A percentile compares a stretch with the other conserved stretches of the same genome.
Evolutionary conservation across 208 protist species (phyloP).

Genomic region (Acanthamoeba divionensis): DNA sequence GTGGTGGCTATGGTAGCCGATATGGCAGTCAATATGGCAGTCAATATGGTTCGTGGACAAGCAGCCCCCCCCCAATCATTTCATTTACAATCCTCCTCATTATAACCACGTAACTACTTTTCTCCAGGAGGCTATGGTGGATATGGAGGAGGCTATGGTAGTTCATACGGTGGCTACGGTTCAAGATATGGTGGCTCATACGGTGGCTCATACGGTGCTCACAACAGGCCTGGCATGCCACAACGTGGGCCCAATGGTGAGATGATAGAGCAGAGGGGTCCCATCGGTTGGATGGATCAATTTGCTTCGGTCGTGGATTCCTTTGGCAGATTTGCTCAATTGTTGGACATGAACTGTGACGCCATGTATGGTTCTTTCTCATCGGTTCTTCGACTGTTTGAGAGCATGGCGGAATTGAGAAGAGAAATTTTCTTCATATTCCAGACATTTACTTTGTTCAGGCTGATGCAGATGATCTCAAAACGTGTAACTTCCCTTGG

Average conservation of each 20-base stretch:
- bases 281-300: constrained; percentile 49
- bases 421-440: constrained; percentile 53
- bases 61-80: no score
- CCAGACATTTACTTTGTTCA: constrained; percentile 62
- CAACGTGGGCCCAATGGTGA: no score
- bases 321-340: constrained; percentile 54
- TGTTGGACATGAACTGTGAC: constrained; percentile 66
- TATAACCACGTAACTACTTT: no score
- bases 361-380: constrained; percentile 63
- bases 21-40: constrained; percentile 42
- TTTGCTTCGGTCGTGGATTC: constrained; percentile 56
- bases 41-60: not conserved
- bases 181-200: constrained; percentile 39
- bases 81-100: no score
- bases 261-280: not conserved
- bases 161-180: not conserved
- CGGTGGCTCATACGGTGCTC: not conserved
- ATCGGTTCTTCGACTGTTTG: constrained; percentile 58
- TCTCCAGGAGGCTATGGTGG: not conserved
- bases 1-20: not conserved
- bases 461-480: constrained; percentile 53
- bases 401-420: constrained; percentile 58
- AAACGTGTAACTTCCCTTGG: not conserved
- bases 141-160: not conserved
- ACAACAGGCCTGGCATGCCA: not conserved